These are phyloP conservation scores for Leishmania turanica DNA, from an alignment of 208 protist genomes.

Conservation along the genomic window DNA sequence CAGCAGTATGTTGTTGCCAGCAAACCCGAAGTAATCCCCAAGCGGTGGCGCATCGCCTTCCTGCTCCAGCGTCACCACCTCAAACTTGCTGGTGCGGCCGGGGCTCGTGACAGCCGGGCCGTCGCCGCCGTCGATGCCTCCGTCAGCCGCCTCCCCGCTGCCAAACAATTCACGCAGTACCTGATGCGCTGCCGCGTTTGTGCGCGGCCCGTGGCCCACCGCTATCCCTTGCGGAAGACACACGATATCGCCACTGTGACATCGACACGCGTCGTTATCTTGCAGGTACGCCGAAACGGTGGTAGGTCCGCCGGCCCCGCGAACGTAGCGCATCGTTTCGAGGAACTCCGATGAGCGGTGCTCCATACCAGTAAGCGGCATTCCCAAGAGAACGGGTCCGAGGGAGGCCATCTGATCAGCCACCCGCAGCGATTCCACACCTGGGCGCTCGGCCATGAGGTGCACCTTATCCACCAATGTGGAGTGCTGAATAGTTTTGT, in stretches of 20 bases:
- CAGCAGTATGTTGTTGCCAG: constrained; percentile 84
- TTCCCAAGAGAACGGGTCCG: constrained; percentile 78
- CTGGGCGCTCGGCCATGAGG: constrained; percentile 83
- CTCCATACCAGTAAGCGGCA: constrained; percentile 86
- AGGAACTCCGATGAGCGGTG: constrained; percentile 86
- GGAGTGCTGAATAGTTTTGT: constrained; percentile 85
- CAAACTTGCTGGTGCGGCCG: constrained; percentile 33
- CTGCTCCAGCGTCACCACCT: constrained; percentile 90
- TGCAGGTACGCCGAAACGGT: constrained; percentile 75
- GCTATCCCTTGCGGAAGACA: constrained; percentile 84
- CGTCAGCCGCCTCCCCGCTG: not conserved
- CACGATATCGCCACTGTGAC: constrained; percentile 90
- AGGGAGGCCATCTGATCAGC: constrained; percentile 83
- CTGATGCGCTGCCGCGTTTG: constrained; percentile 82
- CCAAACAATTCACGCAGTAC: constrained; percentile 75
- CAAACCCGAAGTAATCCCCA: constrained; percentile 93
- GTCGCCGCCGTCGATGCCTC: constrained; percentile 3
- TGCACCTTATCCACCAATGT: constrained; percentile 91
- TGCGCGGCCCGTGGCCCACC: constrained; percentile 86
- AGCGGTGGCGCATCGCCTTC: constrained; percentile 90
- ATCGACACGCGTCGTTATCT: constrained; percentile 84
- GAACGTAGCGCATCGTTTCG: constrained; percentile 90
- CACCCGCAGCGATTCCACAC: constrained; percentile 75
- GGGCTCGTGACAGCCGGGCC: constrained; percentile 1
- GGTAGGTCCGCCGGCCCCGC: constrained; percentile 75